Base-by-base conservation (phyloP, 2,329 filamentous ascomycete genomes). In the Lachnellula suecica region DNA sequence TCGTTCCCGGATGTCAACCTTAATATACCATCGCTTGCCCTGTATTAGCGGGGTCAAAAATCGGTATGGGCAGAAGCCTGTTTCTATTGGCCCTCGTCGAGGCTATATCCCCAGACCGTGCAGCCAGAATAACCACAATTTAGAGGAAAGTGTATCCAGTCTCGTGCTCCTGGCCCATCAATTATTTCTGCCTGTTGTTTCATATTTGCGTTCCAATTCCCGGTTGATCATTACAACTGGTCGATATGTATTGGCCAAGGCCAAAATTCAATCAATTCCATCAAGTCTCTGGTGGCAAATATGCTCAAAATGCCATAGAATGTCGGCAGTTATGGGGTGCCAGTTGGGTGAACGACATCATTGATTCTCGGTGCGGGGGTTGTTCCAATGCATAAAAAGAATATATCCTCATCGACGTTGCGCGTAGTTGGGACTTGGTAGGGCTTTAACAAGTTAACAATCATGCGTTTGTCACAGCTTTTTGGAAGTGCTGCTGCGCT, bases 71-170 rank as follows among this genome's bases (percentile, higher is more conserved):
- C n/a, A n/a, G n/a, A 31, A 38, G 15, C 23, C 19, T 37, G 27
- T 46, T 20, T 24, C 17, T 13, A 46, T 46, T 46, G 25, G 44
- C 42, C 27, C 5, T 35, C 25, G 19, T 7, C 25, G 15, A 22
- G 20, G 24, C 25, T 35, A 46, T 31, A 37, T 31, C 27, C 24
- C 35, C 25, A 34, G 11, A 19, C 27, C 7, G 44, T 35, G 25
- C 25, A 46, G 44, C 44, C 44, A 35, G 23, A 46, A 46, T 46
- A 15, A 35, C 20, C 15, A 4, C 27, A 46, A 35, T 46, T 17
- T 35, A 27, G 17, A 31, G 29, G 20, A 46, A 35, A 46, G 44
- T 34, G 27, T 23, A n/a, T 35, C 44, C 25, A 10, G 25, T 35
- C 44, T 31, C 44, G 19, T 46, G 25, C 2, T 6, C 27, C n/a